Evolutionary conservation across 73 alveolate genomes (phyloP).

Genomic region (Breviolum minutum): DNA sequence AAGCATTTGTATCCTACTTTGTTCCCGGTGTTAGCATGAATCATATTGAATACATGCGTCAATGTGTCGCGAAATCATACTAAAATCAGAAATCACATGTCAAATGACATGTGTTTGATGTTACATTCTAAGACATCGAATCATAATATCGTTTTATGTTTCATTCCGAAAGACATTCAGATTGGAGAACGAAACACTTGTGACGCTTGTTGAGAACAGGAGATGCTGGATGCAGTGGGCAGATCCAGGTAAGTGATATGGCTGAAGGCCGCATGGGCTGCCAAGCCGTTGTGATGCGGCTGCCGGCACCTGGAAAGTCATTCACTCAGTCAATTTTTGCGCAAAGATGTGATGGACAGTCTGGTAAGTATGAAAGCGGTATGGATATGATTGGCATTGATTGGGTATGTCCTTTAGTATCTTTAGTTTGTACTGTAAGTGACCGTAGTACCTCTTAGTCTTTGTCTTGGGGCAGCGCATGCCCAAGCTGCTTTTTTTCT

Average conservation of each 20-base stretch:
- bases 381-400: too few relatives aligned
- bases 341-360: not conserved
- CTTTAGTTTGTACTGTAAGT: not conserved
- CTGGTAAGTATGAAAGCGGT: not conserved
- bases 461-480: too few relatives aligned
- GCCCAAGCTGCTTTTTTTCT: not conserved
- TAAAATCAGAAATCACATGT: too few relatives aligned
- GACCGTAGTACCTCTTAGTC: too few relatives aligned
- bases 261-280: slow-evolving; percentile 94
- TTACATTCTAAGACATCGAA: too few relatives aligned
- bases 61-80: too few relatives aligned
- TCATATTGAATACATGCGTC: too few relatives aligned
- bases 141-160: too few relatives aligned
- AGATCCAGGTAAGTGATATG: slow-evolving; percentile 30
- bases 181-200: not conserved
- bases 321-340: not conserved
- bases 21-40: too few relatives aligned
- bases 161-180: not conserved
- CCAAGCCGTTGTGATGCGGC: slow-evolving; percentile 81
- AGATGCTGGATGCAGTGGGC: not conserved
- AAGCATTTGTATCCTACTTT: too few relatives aligned
- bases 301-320: slow-evolving; percentile 76
- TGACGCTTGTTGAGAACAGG: not conserved
- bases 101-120: not conserved
- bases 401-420: too few relatives aligned